phyloP scores from a whole-genome alignment of 1,139 yeast species.

The Insectozyma bohioensis region DNA sequence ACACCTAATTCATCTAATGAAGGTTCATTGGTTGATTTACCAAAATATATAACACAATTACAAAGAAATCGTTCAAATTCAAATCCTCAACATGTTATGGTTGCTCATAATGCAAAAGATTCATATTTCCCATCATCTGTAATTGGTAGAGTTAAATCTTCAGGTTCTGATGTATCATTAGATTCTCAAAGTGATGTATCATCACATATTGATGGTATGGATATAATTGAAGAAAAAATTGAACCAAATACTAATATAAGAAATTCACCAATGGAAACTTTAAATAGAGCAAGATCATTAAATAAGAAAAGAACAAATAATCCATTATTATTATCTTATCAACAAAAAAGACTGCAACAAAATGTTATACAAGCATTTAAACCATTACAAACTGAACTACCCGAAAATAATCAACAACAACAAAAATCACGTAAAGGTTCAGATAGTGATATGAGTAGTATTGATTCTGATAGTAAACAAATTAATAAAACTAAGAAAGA shows the following conservation, averaged over 20 bases:
- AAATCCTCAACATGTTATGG: constrained; percentile 18
- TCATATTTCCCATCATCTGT: constrained; percentile 31
- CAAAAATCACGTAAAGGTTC: constrained; percentile 7
- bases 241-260: constrained; percentile 9
- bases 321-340: constrained; percentile 12
- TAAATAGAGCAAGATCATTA: constrained; percentile 31
- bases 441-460: constrained; percentile 4
- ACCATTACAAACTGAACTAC: constrained; percentile 4
- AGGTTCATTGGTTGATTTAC: constrained; percentile 28
- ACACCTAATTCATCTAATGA: constrained; percentile 20
- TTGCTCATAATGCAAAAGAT: constrained; percentile 22
- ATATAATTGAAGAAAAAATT: constrained; percentile 24
- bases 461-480: too few relatives aligned
- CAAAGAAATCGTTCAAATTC: constrained; percentile 23
- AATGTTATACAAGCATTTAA: constrained; percentile 5
- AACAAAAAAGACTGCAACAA: constrained; percentile 19
- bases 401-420: constrained; percentile 1
- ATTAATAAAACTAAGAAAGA: too few relatives aligned
- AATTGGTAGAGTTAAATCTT: constrained; percentile 18
- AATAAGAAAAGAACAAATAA: constrained; percentile 24
- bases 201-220: constrained; percentile 24
- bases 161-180: constrained; percentile 19
- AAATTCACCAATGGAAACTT: constrained; percentile 19
- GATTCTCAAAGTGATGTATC: constrained; percentile 12
- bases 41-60: constrained; percentile 18